Conservation (phyloP, 352 stramenopile species). For the Pythium pectinolyticum region DNA sequence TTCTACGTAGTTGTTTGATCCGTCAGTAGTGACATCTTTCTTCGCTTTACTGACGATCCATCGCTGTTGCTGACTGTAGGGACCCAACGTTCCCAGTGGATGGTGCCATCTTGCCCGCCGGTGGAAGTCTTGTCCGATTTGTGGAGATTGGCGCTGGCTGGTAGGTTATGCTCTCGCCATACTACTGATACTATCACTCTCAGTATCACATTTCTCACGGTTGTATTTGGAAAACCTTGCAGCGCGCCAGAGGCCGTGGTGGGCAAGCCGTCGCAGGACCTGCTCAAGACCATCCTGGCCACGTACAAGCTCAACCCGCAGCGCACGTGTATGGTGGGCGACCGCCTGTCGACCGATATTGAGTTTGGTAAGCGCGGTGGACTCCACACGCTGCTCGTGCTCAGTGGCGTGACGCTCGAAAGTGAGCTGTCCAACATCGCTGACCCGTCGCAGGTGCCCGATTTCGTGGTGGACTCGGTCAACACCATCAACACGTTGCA, state of each 20-base stretch:
- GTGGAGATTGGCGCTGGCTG: conserved; percentile 64
- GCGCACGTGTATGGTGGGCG: conserved; percentile 87
- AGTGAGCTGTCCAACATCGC: conserved; percentile 55
- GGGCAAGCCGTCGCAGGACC: conserved; percentile 81
- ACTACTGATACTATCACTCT: too few species aligned
- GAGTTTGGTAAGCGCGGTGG: conserved; percentile 76
- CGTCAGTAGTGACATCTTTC: too few species aligned
- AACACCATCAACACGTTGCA: conserved; percentile 73
- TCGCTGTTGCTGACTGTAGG: too few species aligned
- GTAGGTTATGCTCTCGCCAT: conserved; percentile 36
- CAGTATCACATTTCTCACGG: neutral
- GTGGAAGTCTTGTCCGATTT: conserved; percentile 68
- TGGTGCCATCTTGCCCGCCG: conserved; percentile 67
- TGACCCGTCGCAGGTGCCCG: conserved; percentile 52
- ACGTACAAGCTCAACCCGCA: conserved; percentile 65
- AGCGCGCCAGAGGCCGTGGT: conserved; percentile 72
- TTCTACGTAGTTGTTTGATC: too few species aligned
- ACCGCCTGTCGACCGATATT: conserved; percentile 82
- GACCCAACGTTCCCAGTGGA: conserved; percentile 79
- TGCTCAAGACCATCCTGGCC: conserved; percentile 77
- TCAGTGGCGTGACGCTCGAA: conserved; percentile 68
- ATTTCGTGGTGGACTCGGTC: conserved; percentile 72
- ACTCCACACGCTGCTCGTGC: conserved; percentile 72
- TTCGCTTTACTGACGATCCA: too few species aligned
- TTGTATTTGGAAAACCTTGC: neutral